These are phyloP conservation scores for Leccinum arenicola DNA, from an alignment of 768 basidiomycete species.

Conservation along the genomic window DNA sequence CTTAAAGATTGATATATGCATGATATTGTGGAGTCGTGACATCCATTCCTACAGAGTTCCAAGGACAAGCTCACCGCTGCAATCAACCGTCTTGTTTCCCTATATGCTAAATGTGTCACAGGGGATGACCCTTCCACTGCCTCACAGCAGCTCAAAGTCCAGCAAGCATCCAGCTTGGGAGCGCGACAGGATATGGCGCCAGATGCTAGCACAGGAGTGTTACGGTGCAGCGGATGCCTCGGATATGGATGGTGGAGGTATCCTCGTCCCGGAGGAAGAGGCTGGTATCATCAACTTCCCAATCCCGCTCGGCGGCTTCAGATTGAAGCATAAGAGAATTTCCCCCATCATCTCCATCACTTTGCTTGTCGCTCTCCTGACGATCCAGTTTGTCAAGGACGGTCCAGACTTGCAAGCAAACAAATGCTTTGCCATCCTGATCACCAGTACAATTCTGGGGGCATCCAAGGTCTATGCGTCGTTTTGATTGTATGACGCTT, in stretches of 20 bases:
- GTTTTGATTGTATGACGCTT: no score
- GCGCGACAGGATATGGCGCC: slow-evolving; percentile 95
- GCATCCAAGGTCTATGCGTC: slow-evolving; percentile 71
- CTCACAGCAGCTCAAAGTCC: slow-evolving; percentile 76
- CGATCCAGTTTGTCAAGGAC: slow-evolving; percentile 51
- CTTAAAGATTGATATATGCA: slow-evolving; percentile 36
- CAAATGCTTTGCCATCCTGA: slow-evolving; percentile 85
- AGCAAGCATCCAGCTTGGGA: slow-evolving; percentile 99
- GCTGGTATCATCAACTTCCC: slow-evolving; percentile 40
- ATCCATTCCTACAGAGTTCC: slow-evolving; percentile 65
- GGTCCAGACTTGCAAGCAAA: slow-evolving; percentile 78
- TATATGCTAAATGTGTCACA: slow-evolving; percentile 88
- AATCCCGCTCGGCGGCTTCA: slow-evolving; percentile 67
- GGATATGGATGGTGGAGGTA: slow-evolving; percentile 38
- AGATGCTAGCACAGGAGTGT: slow-evolving; percentile 86
- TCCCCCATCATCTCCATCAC: slow-evolving; percentile 51
- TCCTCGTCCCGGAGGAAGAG: slow-evolving; percentile 44
- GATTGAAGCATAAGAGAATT: slow-evolving; percentile 60
- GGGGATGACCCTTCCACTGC: slow-evolving; percentile 65
- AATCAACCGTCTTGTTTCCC: slow-evolving; percentile 55
- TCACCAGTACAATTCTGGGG: slow-evolving; percentile 92
- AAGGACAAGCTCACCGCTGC: slow-evolving; percentile 61
- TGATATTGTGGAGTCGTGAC: neutral
- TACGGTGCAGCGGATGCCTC: slow-evolving; percentile 44
- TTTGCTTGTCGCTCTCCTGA: slow-evolving; percentile 60